Evolutionary conservation across 176 grass and related monocot species (phyloP), one percentile per base, ranked within the genome.

Genomic region (Melocanna baccifera): DNA sequence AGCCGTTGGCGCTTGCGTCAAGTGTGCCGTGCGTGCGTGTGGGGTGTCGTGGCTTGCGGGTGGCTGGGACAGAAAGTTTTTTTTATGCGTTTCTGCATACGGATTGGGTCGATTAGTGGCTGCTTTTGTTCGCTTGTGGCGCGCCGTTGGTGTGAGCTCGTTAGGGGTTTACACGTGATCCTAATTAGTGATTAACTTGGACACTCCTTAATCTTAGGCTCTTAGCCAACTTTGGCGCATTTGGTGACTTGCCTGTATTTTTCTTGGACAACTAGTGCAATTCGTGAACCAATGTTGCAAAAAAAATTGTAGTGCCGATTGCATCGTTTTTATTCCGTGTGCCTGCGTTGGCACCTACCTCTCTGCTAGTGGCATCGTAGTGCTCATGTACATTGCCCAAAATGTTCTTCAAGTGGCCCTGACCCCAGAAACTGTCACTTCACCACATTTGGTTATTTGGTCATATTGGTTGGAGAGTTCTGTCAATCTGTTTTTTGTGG

Each of bases 41-140:
- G 59, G 7, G 34, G 4, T 12, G 37, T n/a, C n/a, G 36, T 42
- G 16, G 55, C 69, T 63, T 59, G 8, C 67, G 23, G 42, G 40
- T 28, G 59, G 7, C 72, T 32, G 57, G 83, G 56, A 20, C 14
- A 78, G 78, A 8, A 34, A 15, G 71, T 52, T 16, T 57, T 57
- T 23, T 51, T 8, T n/a, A 29, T 40, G 65, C 11, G 62, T 39
- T 18, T 0, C 14, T 22, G 61, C 19, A 14, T 67, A 26, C 25
- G 58, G 65, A 28, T 63, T 76, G 25, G 66, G 66, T 45, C 56
- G 65, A 86, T 90, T 66, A 13, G 10, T 71, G 40, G 51, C 68
- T 40, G 69, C 13, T 80, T 80, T 58, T 59, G 81, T 69, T 82
- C 19, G 67, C 28, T 79, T 65, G 62, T 67, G 2, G 45, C 22